Evolutionary conservation across 441 rosid genomes (phyloP).

Genomic region (Gossypium trilobum): DNA sequence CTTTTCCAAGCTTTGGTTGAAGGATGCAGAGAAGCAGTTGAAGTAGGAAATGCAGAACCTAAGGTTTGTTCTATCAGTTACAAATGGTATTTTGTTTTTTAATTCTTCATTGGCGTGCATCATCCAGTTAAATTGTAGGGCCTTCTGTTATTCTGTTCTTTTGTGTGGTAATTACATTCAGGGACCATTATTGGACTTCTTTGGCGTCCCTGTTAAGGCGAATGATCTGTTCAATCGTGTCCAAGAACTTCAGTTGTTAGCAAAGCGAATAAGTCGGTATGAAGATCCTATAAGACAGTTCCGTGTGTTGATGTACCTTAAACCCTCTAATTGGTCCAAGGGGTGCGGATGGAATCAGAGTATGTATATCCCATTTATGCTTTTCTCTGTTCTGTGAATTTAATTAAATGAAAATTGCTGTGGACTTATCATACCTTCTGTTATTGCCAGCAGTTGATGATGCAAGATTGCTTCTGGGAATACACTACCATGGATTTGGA

Average conservation of each 20-base stretch:
- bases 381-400: neutral
- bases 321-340: conserved; percentile 98
- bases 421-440: conserved; percentile 6
- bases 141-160: neutral
- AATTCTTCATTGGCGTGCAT: neutral
- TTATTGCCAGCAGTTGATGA: conserved; percentile 62
- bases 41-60: conserved; percentile 51
- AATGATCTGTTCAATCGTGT: conserved; percentile 72
- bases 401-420: neutral
- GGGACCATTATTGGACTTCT: conserved; percentile 94
- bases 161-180: conserved; percentile 23
- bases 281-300: conserved; percentile 82
- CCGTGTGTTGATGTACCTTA: conserved; percentile 73
- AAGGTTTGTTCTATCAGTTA: conserved; percentile 43
- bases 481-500: conserved; percentile 86
- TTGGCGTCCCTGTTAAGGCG: conserved; percentile 93
- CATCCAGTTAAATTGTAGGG: neutral
- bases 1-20: conserved; percentile 78
- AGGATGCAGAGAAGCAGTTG: conserved; percentile 78
- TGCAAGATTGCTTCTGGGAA: conserved; percentile 95
- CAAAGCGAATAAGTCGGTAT: conserved; percentile 70
- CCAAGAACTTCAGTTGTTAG: conserved; percentile 79
- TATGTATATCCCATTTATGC: conserved; percentile 25
- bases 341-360: conserved; percentile 99
- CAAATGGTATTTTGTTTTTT: neutral